Percentiles rank a stretch among this genome's conserved stretches.
These are phyloP conservation scores for Groenewaldozyma tartarivorans DNA, from an alignment of 805 yeast species.

Conservation along the genomic window DNA sequence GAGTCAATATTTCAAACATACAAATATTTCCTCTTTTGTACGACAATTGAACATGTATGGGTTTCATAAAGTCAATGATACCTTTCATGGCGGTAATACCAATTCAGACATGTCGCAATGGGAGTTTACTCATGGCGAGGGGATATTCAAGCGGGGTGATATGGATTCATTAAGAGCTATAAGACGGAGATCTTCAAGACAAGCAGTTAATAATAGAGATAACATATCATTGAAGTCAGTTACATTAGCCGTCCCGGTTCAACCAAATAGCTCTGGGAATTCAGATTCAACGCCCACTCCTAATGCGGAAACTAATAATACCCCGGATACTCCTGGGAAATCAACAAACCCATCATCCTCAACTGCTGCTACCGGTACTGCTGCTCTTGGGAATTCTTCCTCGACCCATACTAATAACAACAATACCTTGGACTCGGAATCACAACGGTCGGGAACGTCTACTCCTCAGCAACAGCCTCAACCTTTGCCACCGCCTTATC, in stretches of 20 bases:
- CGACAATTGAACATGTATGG: slow-evolving; percentile 96
- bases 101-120: slow-evolving; percentile 33
- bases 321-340: too few species aligned
- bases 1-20: slow-evolving; percentile 75
- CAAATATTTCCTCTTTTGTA: slow-evolving; percentile 86
- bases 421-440: too few species aligned
- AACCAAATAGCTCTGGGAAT: background rate
- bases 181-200: slow-evolving; percentile 62
- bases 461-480: background rate
- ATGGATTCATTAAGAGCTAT: slow-evolving; percentile 61
- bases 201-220: slow-evolving; percentile 21
- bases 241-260: slow-evolving; percentile 18
- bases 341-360: too few species aligned
- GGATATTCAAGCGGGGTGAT: slow-evolving; percentile 73
- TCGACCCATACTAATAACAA: too few species aligned
- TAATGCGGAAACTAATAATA: slow-evolving; percentile 7
- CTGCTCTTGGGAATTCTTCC: too few species aligned
- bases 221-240: slow-evolving; percentile 18
- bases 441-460: background rate
- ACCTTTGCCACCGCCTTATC: background rate
- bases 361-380: too few species aligned
- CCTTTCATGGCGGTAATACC: slow-evolving; percentile 21
- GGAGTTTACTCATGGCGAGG: slow-evolving; percentile 86
- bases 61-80: slow-evolving; percentile 58
- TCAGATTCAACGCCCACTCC: slow-evolving; percentile 6